Percentiles rank a stretch among this genome's conserved stretches.
Conservation (phyloP, 768 basidiomycete genomes). For the Lyophyllum shimeji region DNA sequence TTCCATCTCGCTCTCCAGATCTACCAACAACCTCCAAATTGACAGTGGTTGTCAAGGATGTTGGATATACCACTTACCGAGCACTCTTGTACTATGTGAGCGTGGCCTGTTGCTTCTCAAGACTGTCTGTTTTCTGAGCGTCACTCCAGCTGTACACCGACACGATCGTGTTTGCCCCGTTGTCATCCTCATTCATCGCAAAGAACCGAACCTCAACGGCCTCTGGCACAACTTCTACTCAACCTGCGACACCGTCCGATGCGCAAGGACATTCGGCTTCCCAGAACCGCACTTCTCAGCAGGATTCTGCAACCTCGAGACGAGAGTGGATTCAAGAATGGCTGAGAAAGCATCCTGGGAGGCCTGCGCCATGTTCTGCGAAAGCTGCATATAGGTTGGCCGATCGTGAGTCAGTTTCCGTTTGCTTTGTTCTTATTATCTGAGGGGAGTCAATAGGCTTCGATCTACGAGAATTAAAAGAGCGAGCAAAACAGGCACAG, state of each 20-base stretch:
- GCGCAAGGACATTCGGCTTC: conserved; percentile 22
- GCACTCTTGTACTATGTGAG: conserved; percentile 74
- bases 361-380: conserved; percentile 73
- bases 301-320: conserved; percentile 28
- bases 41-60: conserved; percentile 47
- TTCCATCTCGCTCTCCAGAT: conserved; percentile 1
- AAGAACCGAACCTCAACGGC: conserved; percentile 27
- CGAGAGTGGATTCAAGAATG: conserved; percentile 77
- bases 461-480: conserved; percentile 69
- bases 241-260: conserved; percentile 29
- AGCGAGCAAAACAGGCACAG: conserved; percentile 59
- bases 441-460: conserved; percentile 40
- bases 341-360: conserved; percentile 56
- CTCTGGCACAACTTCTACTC: conserved; percentile 17
- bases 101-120: neutral
- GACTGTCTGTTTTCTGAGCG: neutral
- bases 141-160: conserved; percentile 76
- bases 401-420: conserved; percentile 54
- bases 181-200: conserved; percentile 65
- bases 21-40: conserved; percentile 15
- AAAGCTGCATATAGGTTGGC: conserved; percentile 84
- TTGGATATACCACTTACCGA: conserved; percentile 45
- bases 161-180: conserved; percentile 77
- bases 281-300: conserved; percentile 18
- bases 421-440: neutral